Evolutionary conservation across 2,329 filamentous ascomycete genomes (phyloP), one percentile per base, ranked within the genome.

Genomic region (Penicillium expansum): DNA sequence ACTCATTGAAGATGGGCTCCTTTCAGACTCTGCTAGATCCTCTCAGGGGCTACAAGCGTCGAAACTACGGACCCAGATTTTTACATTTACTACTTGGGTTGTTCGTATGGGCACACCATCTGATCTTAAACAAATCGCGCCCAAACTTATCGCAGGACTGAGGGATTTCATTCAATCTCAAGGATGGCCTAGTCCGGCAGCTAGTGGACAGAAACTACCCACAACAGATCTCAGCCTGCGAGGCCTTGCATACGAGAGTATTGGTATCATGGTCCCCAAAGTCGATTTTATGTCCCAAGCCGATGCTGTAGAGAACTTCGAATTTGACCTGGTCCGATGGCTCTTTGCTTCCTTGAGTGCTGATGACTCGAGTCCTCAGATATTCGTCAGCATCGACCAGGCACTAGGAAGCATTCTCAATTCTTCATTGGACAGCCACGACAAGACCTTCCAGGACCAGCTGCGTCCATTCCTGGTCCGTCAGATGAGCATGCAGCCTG

Each of bases 301-400:
- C 27, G 65, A 66, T 32, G 58, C 66, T 13, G 61, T 75, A 75
- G 38, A 78, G 69, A 58, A 73, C 66, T 63, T 82, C 80, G 84
- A 74, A 41, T 71, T 75, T 54, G 69, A 79, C 61, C 78, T 84
- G 48, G 84, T 84, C 63, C 84, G 83, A 49, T 97, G 91, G 89
- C 81, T 97, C 0, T 95, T 97, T 67, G 83, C 83, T 27, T 93
- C 92, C 0, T 79, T 97, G 3, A 87, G 88, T 11, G 87, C 92
- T 62, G 93, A 97, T 66, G 83, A 86, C 0, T 89, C 86, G 0
- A 82, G 86, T 0, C 87, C 89, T 48, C 80, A 86, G 9, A 87
- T 92, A 1, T 88, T 89, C 45, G 86, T 96, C 59, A 94, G 91
- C 68, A 92, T 97, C 54, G 92, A 97, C 66, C 90, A 93, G 50